Evolutionary conservation across 2,329 filamentous ascomycete genomes (phyloP).

Genomic region (Geosmithia flava): DNA sequence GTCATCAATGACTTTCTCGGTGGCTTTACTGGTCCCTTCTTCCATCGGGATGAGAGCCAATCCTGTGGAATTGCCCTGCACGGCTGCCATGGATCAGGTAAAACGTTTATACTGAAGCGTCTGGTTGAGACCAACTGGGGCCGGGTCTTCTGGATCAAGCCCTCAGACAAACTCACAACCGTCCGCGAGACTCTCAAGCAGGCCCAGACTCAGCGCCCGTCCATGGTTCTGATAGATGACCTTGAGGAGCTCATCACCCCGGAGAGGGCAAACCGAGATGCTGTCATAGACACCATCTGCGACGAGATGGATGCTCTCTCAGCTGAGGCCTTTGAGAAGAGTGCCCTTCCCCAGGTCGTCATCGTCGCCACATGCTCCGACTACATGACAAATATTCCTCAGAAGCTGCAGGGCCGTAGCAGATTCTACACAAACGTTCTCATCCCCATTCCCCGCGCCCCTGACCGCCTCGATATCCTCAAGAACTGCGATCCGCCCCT

Average conservation of each 20-base stretch:
- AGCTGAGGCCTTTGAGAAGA: conserved; percentile 19
- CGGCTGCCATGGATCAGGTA: conserved; percentile 76
- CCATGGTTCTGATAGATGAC: conserved; percentile 68
- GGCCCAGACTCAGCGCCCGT: conserved; percentile 57
- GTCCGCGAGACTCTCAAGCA: conserved; percentile 59
- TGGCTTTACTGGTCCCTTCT: conserved; percentile 32
- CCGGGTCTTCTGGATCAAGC: conserved; percentile 49
- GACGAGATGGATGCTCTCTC: conserved; percentile 45
- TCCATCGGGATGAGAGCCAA: conserved; percentile 4
- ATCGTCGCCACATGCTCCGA: conserved; percentile 65
- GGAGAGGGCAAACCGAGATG: conserved; percentile 36
- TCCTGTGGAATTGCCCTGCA: conserved; percentile 59
- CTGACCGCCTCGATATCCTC: conserved; percentile 63
- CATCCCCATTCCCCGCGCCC: conserved; percentile 63
- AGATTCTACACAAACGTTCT: conserved; percentile 58
- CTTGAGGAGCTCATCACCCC: conserved; percentile 58
- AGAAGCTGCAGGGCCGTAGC: conserved; percentile 50
- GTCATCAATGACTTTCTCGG: conserved; percentile 55
- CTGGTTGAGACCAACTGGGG: conserved; percentile 60
- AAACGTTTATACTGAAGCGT: conserved; percentile 59
- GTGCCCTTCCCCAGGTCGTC: conserved; percentile 43
- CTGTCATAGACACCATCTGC: conserved; percentile 36
- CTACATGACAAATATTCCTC: conserved; percentile 60
- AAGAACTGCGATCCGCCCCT: conserved; percentile 40
- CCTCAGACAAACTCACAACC: conserved; percentile 40